These are phyloP conservation scores for Termitomyces bulborhizus DNA, from an alignment of 768 basidiomycete species.

Conservation along the genomic window DNA sequence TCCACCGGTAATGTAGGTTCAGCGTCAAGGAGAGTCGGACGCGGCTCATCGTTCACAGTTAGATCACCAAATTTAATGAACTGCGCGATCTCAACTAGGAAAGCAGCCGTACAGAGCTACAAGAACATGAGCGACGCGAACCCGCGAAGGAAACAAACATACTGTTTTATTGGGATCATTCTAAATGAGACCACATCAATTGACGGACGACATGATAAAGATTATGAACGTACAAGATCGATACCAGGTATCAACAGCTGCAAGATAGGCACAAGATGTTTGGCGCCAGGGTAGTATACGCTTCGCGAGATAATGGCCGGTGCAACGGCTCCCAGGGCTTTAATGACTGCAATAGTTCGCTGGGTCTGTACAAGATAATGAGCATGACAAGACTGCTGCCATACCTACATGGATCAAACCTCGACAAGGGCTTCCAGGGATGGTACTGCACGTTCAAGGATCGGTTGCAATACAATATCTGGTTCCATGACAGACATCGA, in stretches of 20 bases:
- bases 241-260: constrained; percentile 82
- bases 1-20: constrained; percentile 27
- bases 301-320: constrained; percentile 75
- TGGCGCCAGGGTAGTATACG: constrained; percentile 77
- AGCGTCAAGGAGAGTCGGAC: constrained; percentile 21
- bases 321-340: constrained; percentile 75
- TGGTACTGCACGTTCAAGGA: constrained; percentile 79
- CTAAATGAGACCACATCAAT: constrained; percentile 24
- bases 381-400: background rate
- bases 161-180: constrained; percentile 80
- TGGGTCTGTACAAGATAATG: constrained; percentile 49
- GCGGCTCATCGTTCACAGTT: constrained; percentile 31
- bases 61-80: constrained; percentile 71
- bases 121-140: constrained; percentile 7
- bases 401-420: constrained; percentile 32
- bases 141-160: constrained; percentile 9
- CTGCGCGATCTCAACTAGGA: constrained; percentile 69
- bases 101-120: constrained; percentile 69
- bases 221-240: constrained; percentile 54
- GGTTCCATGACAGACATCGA: constrained; percentile 83
- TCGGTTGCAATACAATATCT: constrained; percentile 73
- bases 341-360: constrained; percentile 80
- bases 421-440: constrained; percentile 87
- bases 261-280: constrained; percentile 73
- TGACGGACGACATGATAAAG: background rate